Conservation (phyloP, 2,329 filamentous ascomycete species). For the Rachicladosporium sp. region DNA sequence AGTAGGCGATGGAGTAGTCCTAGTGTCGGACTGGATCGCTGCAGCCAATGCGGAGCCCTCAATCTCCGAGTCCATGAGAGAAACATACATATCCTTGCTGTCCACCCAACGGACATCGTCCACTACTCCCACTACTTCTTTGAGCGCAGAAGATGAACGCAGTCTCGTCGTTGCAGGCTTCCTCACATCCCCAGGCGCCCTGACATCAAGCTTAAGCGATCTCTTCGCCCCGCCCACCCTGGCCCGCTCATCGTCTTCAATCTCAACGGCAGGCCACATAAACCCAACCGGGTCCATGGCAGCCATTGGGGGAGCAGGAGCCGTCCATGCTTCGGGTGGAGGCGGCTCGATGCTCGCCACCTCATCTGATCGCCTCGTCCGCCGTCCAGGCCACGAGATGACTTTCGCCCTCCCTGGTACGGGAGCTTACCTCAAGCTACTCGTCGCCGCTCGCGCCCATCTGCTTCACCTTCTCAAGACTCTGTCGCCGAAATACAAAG, state of each 20-base stretch:
- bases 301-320: slow-evolving; percentile 57
- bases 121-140: slow-evolving; percentile 27
- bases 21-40: slow-evolving; percentile 43
- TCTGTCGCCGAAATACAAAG: slow-evolving; percentile 43
- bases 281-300: slow-evolving; percentile 57
- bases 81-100: slow-evolving; percentile 42
- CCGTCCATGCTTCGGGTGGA: slow-evolving; percentile 52
- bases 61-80: slow-evolving; percentile 28
- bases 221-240: slow-evolving; percentile 31
- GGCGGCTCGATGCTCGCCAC: slow-evolving; percentile 25
- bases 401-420: slow-evolving; percentile 55
- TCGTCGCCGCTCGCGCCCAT: slow-evolving; percentile 49
- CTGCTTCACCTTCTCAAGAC: slow-evolving; percentile 47
- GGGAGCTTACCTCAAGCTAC: slow-evolving; percentile 54
- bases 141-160: slow-evolving; percentile 39
- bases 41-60: slow-evolving; percentile 9
- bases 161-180: slow-evolving; percentile 55
- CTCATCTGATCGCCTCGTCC: slow-evolving; percentile 14
- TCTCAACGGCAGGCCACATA: slow-evolving; percentile 48
- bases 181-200: slow-evolving; percentile 41
- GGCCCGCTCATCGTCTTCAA: slow-evolving; percentile 29
- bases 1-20: slow-evolving; percentile 53
- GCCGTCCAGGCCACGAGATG: slow-evolving; percentile 18
- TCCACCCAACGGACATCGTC: slow-evolving; percentile 37
- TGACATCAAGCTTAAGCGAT: slow-evolving; percentile 25